These are phyloP conservation scores for Trichosporon sp. DNA, from an alignment of 1,284 basidiomycete species.

Conservation along the genomic window DNA sequence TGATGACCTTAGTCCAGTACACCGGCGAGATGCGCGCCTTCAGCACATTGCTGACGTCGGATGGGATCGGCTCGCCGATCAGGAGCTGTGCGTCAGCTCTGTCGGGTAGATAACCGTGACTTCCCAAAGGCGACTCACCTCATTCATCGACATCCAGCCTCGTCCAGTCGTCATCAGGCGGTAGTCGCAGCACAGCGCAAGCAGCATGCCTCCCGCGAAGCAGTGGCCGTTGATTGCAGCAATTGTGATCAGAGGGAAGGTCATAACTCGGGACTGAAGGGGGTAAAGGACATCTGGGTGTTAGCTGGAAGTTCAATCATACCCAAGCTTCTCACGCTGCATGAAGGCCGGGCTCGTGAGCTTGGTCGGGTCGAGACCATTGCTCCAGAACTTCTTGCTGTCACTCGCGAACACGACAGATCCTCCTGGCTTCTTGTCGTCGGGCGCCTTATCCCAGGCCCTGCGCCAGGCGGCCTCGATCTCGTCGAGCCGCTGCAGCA, in stretches of 20 bases:
- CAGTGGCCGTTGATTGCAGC: constrained; percentile 86
- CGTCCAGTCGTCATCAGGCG: constrained; percentile 81
- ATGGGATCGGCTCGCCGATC: constrained; percentile 64
- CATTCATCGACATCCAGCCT: constrained; percentile 91
- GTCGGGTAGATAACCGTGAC: too few species aligned
- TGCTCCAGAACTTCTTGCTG: constrained; percentile 86
- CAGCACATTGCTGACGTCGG: constrained; percentile 56
- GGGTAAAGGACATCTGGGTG: constrained; percentile 51
- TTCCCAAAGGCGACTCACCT: constrained; percentile 62
- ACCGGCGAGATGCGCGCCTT: background rate
- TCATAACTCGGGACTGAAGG: constrained; percentile 48
- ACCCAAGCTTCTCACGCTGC: constrained; percentile 61
- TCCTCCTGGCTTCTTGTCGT: constrained; percentile 58
- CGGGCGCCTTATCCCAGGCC: background rate
- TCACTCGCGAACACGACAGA: constrained; percentile 73
- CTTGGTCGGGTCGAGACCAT: constrained; percentile 74
- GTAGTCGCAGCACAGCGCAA: constrained; percentile 83
- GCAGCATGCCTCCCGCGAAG: constrained; percentile 81
- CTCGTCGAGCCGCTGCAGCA: constrained; percentile 65
- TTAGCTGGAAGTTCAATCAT: too few species aligned
- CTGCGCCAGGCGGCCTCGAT: constrained; percentile 79
- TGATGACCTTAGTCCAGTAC: constrained; percentile 61
- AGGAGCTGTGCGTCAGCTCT: constrained; percentile 57
- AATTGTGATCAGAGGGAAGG: constrained; percentile 64
- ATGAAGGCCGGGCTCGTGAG: constrained; percentile 72